These are phyloP conservation scores for Porpolomopsis calyptriformis DNA, from an alignment of 768 basidiomycete genomes.

Conservation along the genomic window DNA sequence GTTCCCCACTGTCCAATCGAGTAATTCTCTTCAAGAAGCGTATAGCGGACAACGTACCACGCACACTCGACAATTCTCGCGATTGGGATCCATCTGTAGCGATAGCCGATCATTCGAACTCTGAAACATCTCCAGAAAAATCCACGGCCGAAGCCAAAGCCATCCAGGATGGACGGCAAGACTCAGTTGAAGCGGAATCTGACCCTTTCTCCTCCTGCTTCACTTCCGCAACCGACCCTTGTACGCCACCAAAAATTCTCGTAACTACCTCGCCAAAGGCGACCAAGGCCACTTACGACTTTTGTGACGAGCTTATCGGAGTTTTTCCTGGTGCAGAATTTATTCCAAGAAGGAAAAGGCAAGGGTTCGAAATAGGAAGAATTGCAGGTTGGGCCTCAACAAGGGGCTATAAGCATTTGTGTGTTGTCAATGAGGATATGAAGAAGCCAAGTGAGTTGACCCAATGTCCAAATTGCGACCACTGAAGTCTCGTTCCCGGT, in stretches of 20 bases:
- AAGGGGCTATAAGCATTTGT: conserved; percentile 77
- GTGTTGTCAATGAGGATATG: conserved; percentile 93
- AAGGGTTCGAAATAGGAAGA: conserved; percentile 82
- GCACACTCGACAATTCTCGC: conserved; percentile 88
- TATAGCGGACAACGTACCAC: conserved; percentile 73
- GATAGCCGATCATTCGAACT: conserved; percentile 24
- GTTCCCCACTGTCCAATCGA: background rate
- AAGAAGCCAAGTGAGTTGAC: conserved; percentile 76
- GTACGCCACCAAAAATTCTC: conserved; percentile 73
- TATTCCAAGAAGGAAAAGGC: conserved; percentile 74
- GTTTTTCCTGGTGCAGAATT: conserved; percentile 91
- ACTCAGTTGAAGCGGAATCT: conserved; percentile 60
- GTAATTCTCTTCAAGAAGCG: conserved; percentile 47
- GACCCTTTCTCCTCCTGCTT: conserved; percentile 78
- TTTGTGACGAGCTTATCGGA: conserved; percentile 84
- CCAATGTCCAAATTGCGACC: background rate
- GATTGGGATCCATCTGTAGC: conserved; percentile 68
- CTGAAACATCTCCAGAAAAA: conserved; percentile 29
- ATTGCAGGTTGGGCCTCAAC: conserved; percentile 91
- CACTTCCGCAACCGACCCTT: conserved; percentile 52
- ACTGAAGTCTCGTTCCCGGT: conserved; percentile 9
- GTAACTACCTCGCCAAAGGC: conserved; percentile 87
- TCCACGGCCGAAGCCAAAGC: no score
- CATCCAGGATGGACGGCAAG: no score
- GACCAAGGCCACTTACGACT: conserved; percentile 81